Conservation (phyloP, 108 stramenopile genomes). For the Pseudonitzschia multistriata region DNA sequence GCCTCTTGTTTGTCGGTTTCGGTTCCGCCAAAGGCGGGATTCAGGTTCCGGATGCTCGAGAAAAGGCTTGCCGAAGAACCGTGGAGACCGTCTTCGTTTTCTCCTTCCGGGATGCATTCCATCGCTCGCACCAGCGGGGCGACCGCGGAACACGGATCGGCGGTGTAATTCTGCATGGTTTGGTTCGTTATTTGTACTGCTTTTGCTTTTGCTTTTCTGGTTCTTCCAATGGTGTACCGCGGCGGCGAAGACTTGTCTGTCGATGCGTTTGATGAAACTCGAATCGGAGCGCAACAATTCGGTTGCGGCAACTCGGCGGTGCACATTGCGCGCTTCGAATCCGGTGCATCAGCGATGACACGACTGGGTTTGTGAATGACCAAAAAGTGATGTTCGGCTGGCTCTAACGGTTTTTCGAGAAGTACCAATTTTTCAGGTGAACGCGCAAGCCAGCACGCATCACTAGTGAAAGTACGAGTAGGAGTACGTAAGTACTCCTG, state of each 20-base stretch:
- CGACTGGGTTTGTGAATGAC: neutral
- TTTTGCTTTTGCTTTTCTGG: too few relatives aligned
- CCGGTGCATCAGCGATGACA: neutral
- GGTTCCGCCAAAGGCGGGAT: neutral
- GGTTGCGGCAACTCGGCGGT: too few relatives aligned
- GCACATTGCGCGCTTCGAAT: neutral
- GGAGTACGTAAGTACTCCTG: too few relatives aligned
- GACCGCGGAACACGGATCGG: slow-evolving; percentile 5
- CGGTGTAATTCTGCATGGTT: neutral
- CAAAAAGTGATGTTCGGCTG: neutral
- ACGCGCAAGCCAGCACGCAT: too few relatives aligned
- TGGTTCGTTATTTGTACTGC: too few relatives aligned
- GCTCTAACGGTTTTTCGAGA: slow-evolving; percentile 2
- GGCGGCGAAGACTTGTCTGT: too few relatives aligned
- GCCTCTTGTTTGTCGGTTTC: neutral
- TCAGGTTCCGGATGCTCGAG: neutral
- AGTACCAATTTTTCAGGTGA: too few relatives aligned
- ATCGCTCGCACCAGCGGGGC: neutral
- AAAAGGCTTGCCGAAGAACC: neutral
- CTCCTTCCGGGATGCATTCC: slow-evolving; percentile 7
- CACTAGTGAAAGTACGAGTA: too few relatives aligned
- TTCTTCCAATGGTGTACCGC: too few relatives aligned
- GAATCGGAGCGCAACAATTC: too few relatives aligned
- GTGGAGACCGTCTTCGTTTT: neutral
- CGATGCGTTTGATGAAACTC: too few relatives aligned